Percentiles rank a stretch among this genome's conserved stretches.
Conservation (phyloP, 805 yeast species). For the Lachancea kluyveri region DNA sequence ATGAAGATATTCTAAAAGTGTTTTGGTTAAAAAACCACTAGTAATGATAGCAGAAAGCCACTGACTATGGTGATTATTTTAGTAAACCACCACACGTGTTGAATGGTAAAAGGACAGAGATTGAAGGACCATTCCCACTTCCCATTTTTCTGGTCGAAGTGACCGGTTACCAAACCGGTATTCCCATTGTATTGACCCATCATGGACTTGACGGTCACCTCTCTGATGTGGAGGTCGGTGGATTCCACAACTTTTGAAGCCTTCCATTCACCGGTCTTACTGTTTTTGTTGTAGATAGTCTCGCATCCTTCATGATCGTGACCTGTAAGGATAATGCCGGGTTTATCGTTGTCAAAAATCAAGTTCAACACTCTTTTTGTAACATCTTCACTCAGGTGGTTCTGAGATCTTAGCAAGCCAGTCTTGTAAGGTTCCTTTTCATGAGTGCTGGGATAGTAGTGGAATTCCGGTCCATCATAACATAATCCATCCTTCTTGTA, state of each 20-base stretch:
- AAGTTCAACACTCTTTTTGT: constrained; percentile 63
- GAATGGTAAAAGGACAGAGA: constrained; percentile 76
- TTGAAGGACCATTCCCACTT: constrained; percentile 64
- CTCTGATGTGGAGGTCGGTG: constrained; percentile 43
- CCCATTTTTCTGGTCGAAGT: constrained; percentile 37
- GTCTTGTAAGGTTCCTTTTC: constrained; percentile 60
- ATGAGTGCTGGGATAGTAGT: constrained; percentile 48
- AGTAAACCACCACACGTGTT: constrained; percentile 95
- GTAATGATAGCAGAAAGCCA: constrained; percentile 33
- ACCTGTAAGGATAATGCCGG: constrained; percentile 84
- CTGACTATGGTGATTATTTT: constrained; percentile 45
- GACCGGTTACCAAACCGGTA: constrained; percentile 78
- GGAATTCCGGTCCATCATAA: constrained; percentile 74
- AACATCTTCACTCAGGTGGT: constrained; percentile 66
- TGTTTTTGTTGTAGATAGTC: constrained; percentile 49
- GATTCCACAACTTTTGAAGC: constrained; percentile 41
- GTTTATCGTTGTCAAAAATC: constrained; percentile 58
- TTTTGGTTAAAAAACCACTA: constrained; percentile 2
- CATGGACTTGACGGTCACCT: constrained; percentile 83
- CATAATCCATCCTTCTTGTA: constrained; percentile 79
- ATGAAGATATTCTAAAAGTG: neutral
- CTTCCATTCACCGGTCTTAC: constrained; percentile 43
- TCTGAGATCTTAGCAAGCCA: constrained; percentile 74
- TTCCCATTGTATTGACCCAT: constrained; percentile 96
- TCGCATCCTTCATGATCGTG: constrained; percentile 97